Evolutionary conservation across 306 rosid genomes (phyloP), one percentile per base, ranked within the genome.

Genomic region (Acacia crassicarpa): DNA sequence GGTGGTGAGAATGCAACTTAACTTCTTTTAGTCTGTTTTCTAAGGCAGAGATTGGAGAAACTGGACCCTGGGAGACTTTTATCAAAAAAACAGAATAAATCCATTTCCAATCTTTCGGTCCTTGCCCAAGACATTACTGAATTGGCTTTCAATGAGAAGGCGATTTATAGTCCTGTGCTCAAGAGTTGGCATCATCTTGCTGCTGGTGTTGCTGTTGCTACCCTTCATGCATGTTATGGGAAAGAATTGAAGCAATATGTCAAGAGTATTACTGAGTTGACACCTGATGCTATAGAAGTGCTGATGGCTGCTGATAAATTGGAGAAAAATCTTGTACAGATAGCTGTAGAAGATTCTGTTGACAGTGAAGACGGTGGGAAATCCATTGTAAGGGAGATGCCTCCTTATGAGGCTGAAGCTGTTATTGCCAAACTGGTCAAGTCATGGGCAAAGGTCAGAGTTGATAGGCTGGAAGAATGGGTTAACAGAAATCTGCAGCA

Each of bases 291-390:
- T 41, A 73, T 93, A 88, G 86, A 89, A 86, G 96, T 93, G 82
- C 84, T 95, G 85, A 81, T 82, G 71, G 95, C 99, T 66, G 94
- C 99, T 19, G 97, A 93, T 88, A 95, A 91, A 82, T 86, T 95
- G 88, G 99, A 95, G 91, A 95, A 91, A 84, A 95, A 89, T 89
- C 93, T 95, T 49, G 99, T 93, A 82, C 98, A 92, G 91, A 95
- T 95, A 80, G 97, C 99, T 30, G 99, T 95, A 17, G 92, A 84
- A 85, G 98, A 93, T 88, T 89, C 94, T 32, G 98, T 83, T 43
- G 97, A 95, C 59, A 93, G 99, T 75, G 99, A 95, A 80, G 99
- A 95, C 86, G 99, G 99, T 22, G 99, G 99, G 30, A 95, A 91
- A 84, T 93, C 97, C 75, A 83, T 95, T 74, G 92, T 95, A 71